Percentiles rank a stretch among this genome's conserved stretches.
These are phyloP conservation scores for Leccinum subtestaceum DNA, from an alignment of 768 basidiomycete species.

Conservation along the genomic window DNA sequence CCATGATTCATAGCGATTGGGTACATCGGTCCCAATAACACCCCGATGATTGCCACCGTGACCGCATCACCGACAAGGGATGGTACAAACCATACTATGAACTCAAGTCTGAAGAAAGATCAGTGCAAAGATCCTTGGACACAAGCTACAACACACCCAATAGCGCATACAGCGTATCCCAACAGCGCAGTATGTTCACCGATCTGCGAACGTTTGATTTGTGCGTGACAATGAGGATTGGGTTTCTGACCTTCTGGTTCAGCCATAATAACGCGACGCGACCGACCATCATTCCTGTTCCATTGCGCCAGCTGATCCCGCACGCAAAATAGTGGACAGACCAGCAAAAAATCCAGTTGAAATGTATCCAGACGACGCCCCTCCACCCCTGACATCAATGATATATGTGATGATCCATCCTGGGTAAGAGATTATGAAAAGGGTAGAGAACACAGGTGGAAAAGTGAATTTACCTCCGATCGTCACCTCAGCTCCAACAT, in stretches of 20 bases:
- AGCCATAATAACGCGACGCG: constrained; percentile 29
- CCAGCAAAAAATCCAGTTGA: constrained; percentile 39
- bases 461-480: constrained; percentile 38
- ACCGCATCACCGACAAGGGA: constrained; percentile 63
- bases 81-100: constrained; percentile 68
- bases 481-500: constrained; percentile 54
- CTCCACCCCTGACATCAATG: constrained; percentile 41
- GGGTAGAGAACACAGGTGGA: neutral
- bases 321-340: neutral
- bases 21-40: constrained; percentile 75
- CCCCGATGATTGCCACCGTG: constrained; percentile 60
- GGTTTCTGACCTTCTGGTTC: constrained; percentile 23
- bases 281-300: constrained; percentile 28
- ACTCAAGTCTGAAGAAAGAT: constrained; percentile 45
- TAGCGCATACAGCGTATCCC: constrained; percentile 28
- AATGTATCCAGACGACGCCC: constrained; percentile 46
- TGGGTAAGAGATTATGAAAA: constrained; percentile 13
- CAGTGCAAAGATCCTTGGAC: neutral
- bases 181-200: constrained; percentile 31
- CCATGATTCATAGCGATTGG: constrained; percentile 47
- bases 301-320: neutral
- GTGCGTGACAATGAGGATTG: neutral
- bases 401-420: constrained; percentile 70
- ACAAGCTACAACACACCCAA: constrained; percentile 18
- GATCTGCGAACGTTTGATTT: constrained; percentile 17